Base-by-base conservation (phyloP, 2,329 filamentous ascomycete genomes). In the Colletotrichum godetiae region DNA sequence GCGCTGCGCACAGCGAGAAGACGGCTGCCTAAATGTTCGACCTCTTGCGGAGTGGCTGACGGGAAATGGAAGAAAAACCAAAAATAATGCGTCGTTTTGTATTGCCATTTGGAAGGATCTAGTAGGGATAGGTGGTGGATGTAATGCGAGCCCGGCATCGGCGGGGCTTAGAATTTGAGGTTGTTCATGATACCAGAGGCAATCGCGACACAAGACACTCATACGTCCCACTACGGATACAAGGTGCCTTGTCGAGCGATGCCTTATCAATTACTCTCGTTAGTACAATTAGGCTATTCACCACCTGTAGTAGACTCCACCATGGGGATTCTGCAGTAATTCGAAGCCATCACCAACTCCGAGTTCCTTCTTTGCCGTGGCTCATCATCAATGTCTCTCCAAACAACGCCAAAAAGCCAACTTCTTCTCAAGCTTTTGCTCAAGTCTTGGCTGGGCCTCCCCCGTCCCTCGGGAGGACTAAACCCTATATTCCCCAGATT, bases 1-100 rank as follows among this genome's bases (percentile, higher is more conserved):
- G 61, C 22, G 67, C 72, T n/a, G 74, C 75, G 60, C 62, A 53
- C 6, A 66, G 62, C 63, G 75, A 73, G 55, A 79, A 78, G 76
- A 77, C 62, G 29, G 77, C 73, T 55, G 77, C 56, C 59, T 78
- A 68, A 72, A 29, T 11, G 15, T 11, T 42, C 42, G 4, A 22
- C 10, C 13, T 62, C 31, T 13, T 10, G 19, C 33, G 27, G 13
- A 19, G 11, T 8, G 19, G 11, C 10, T 7, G 33, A 56, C 0
- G 7, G 24, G 33, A 24, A n/a, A 13, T 35, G 31, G 7, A 33
- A 49, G 42, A 35, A 19, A 37, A 3, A 1, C 15, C 13, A 42
- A 15, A 29, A 31, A 58, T 31, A 52, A 58, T 66, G 59, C 59
- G 24, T 60, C 68, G 11, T 52, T 59, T 63, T 70, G 70, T 57